Evolutionary conservation across 305 asterid genomes (phyloP).

Genomic region (Striga hermonthica): DNA sequence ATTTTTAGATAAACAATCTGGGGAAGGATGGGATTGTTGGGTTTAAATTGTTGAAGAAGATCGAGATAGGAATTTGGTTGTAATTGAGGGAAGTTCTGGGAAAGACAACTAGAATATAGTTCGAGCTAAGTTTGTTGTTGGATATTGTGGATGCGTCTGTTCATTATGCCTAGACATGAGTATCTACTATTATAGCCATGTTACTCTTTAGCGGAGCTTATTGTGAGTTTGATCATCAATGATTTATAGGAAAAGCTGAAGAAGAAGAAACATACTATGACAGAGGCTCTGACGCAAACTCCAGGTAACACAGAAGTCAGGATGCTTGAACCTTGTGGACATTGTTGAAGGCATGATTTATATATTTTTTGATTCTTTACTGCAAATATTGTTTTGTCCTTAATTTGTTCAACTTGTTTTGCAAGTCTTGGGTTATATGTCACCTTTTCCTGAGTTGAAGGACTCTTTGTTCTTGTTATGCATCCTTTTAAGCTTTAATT

Average conservation of each 20-base stretch:
- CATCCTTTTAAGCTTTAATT: not conserved
- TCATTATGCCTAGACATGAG: constrained; percentile 3
- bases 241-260: constrained; percentile 79
- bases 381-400: constrained; percentile 17
- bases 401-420: constrained; percentile 3
- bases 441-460: not conserved
- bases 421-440: constrained; percentile 8
- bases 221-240: constrained; percentile 26
- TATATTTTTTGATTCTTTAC: constrained; percentile 24
- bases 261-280: constrained; percentile 86
- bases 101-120: not conserved
- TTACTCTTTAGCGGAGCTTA: constrained; percentile 18
- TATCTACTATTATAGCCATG: constrained; percentile 12
- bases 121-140: not conserved
- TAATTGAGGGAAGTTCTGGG: constrained; percentile 10
- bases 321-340: constrained; percentile 83
- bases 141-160: constrained; percentile 18
- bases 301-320: constrained; percentile 97
- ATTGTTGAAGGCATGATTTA: constrained; percentile 78
- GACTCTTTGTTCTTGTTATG: constrained; percentile 1
- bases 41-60: not conserved
- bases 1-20: not conserved
- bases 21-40: too few relatives aligned
- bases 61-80: not conserved
- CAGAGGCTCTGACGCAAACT: constrained; percentile 79